Base-by-base conservation (phyloP, 1,139 yeast species). In the Spathaspora sp. region DNA sequence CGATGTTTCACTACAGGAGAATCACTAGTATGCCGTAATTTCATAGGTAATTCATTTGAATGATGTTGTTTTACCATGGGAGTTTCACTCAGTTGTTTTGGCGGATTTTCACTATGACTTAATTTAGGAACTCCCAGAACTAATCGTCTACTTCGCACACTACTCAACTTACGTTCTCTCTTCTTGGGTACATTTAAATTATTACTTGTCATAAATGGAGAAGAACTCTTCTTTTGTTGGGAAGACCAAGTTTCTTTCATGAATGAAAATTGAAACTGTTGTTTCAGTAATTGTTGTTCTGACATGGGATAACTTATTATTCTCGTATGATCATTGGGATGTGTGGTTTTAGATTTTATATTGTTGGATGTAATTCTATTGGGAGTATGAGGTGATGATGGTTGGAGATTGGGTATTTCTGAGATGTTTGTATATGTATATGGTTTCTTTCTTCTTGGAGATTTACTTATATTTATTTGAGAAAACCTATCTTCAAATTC, bases 191-290 rank as follows among this genome's bases (percentile, higher is more conserved):
- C n/a, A n/a, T n/a, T n/a, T n/a, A n/a, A n/a, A n/a, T n/a, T n/a
- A n/a, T n/a, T n/a, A n/a, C n/a, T n/a, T n/a, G n/a, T 20, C 7
- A 7, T 20, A 7, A 26, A 26, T 26, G 29, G 29, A 11, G n/a
- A 9, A 10, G 34, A 20, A 41, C 49, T 52, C 44, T 61, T 64
- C 50, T 65, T 68, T 44, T 64, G 65, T 15, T 59, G 47, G 1
- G 75, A 69, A 4, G 74, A 68, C 3, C 74, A 53, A 0, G 76
- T 70, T 15, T 67, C 72, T 41, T 59, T 58, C 76, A 70, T 70
- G 46, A 70, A 70, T 6, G 74, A 68, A 47, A 64, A 65, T 47
- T 55, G 63, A 43, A 53, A 52, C 17, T 58, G 55, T 36, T 51
- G 39, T 39, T 38, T 54, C 49, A 47, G 42, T 6, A 38, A 31